Evolutionary conservation across 2,329 filamentous ascomycete species (phyloP).

Genomic region (Sphaerulina populicola): DNA sequence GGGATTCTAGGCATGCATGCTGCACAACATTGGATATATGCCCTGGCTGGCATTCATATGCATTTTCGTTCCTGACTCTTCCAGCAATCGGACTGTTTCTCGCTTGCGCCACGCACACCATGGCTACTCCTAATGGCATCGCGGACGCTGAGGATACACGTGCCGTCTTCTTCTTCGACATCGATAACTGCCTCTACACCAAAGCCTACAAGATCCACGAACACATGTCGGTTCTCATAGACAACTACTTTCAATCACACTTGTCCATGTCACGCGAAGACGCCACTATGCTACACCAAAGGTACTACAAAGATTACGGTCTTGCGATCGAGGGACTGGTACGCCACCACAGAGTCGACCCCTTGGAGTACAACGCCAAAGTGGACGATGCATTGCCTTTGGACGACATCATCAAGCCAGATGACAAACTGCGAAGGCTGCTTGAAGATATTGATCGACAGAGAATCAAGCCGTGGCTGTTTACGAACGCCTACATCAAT

Average conservation of each 20-base stretch:
- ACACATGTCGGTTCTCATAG: slow-evolving; percentile 77
- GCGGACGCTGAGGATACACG: slow-evolving; percentile 9
- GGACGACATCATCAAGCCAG: slow-evolving; percentile 71
- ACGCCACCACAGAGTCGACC: slow-evolving; percentile 88
- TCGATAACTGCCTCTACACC: slow-evolving; percentile 95
- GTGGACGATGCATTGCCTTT: slow-evolving; percentile 92
- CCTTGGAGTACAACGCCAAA: slow-evolving; percentile 85
- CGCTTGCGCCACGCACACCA: background rate
- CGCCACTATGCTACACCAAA: slow-evolving; percentile 74
- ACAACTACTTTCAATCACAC: slow-evolving; percentile 57
- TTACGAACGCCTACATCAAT: slow-evolving; percentile 91
- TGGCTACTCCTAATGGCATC: slow-evolving; percentile 11
- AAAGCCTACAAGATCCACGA: slow-evolving; percentile 71
- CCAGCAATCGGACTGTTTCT: background rate
- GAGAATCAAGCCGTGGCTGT: slow-evolving; percentile 84
- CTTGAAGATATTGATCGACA: slow-evolving; percentile 72
- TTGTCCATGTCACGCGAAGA: slow-evolving; percentile 67
- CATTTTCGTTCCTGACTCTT: background rate
- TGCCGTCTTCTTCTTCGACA: slow-evolving; percentile 72
- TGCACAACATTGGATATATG: background rate
- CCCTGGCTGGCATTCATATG: background rate
- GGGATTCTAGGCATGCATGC: slow-evolving; percentile 1
- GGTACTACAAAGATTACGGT: slow-evolving; percentile 93
- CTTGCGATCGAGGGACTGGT: slow-evolving; percentile 95
- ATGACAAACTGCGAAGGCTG: slow-evolving; percentile 63